phyloP scores from a whole-genome alignment of 2,329 filamentous ascomycete species.

The Fusarium chaquense region DNA sequence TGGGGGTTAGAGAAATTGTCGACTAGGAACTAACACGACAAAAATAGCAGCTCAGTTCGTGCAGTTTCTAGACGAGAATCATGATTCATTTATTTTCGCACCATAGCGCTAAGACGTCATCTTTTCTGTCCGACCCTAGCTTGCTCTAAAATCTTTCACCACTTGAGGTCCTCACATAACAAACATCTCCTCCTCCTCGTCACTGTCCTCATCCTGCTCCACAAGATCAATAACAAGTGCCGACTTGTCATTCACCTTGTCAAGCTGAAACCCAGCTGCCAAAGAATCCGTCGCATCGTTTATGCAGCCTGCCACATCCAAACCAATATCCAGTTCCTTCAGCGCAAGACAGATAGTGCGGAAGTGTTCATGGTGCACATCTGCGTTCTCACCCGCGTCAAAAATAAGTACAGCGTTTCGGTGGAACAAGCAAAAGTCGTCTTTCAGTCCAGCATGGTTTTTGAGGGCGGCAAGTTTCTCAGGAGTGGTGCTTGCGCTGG shows the following conservation, averaged over 20 bases:
- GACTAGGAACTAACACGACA: too few relatives aligned
- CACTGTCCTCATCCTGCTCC: constrained; percentile 17
- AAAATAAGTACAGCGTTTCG: constrained; percentile 9
- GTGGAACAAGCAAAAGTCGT: constrained; percentile 11
- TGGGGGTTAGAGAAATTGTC: too few relatives aligned
- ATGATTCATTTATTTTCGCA: background rate
- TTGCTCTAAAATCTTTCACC: background rate
- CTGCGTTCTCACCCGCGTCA: background rate
- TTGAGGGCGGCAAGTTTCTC: constrained; percentile 9
- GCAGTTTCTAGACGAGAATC: rapidly evolving
- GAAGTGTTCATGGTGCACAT: constrained; percentile 18
- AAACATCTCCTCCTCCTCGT: constrained; percentile 11
- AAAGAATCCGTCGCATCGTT: constrained; percentile 14
- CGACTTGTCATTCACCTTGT: constrained; percentile 14
- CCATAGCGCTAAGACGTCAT: background rate
- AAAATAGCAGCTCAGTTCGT: background rate
- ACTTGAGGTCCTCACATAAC: background rate
- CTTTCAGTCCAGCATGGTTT: background rate
- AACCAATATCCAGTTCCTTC: constrained; percentile 18
- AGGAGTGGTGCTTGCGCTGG: constrained; percentile 5
- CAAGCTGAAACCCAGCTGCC: constrained; percentile 13
- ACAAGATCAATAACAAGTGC: constrained; percentile 23
- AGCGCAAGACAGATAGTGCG: constrained; percentile 18
- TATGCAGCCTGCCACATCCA: constrained; percentile 22
- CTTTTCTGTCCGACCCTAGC: background rate